phyloP scores from a whole-genome alignment of 208 protist genomes.

The Acanthamoeba royreba region DNA sequence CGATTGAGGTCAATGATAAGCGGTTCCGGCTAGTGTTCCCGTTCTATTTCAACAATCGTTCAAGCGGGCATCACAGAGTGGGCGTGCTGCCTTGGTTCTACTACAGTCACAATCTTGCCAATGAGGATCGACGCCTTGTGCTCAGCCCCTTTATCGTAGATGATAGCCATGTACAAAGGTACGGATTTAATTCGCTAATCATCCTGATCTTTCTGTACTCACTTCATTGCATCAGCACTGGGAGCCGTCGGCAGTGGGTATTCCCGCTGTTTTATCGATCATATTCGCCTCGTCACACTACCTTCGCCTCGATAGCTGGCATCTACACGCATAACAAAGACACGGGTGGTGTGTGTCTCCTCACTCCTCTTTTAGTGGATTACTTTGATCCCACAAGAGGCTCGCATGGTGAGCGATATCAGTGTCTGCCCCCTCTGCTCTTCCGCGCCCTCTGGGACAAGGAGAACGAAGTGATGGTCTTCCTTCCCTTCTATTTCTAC shows the following conservation, averaged over 20 bases:
- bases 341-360: not conserved
- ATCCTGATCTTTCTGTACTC: no score
- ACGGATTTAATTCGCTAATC: no score
- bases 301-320: not conserved
- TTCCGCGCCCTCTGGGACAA: not conserved
- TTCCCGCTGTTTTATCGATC: not conserved
- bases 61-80: not conserved
- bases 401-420: not conserved
- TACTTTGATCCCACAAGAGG: not conserved
- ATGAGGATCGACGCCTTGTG: not conserved
- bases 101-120: not conserved
- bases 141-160: not conserved
- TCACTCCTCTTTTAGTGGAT: not conserved
- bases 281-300: not conserved
- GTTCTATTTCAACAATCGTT: not conserved
- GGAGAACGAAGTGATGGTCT: not conserved
- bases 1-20: not conserved
- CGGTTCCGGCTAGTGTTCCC: not conserved
- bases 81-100: not conserved
- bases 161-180: not conserved
- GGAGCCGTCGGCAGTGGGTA: not conserved
- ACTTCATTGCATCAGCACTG: not conserved
- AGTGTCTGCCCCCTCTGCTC: not conserved
- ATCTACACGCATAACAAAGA: not conserved
- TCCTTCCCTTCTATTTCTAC: not conserved